Conservation (phyloP, 176 grass and related monocot genomes). For the Lolium perenne region DNA sequence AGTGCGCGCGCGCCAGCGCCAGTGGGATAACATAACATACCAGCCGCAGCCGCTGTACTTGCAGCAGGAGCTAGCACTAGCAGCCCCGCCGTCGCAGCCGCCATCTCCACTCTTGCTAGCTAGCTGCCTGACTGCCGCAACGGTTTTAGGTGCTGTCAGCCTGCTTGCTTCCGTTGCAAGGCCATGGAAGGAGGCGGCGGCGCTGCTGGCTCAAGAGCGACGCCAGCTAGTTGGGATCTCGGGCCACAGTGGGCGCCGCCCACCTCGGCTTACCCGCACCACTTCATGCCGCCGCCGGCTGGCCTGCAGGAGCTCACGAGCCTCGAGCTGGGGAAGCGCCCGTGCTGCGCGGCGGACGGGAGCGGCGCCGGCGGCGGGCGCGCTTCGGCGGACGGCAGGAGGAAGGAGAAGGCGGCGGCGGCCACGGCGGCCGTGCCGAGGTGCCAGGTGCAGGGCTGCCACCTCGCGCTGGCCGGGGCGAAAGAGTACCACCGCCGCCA, state of each 20-base stretch:
- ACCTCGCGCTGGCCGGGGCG: conserved; percentile 44
- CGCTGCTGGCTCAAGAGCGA: conserved; percentile 12
- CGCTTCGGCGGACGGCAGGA: conserved; percentile 29
- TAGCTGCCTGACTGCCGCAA: no score
- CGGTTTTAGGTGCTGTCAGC: no score
- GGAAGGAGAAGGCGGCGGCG: conserved; percentile 51
- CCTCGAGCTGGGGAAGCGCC: conserved; percentile 74
- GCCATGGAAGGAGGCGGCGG: conserved; percentile 29
- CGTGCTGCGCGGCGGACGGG: conserved; percentile 31
- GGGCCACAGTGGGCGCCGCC: conserved; percentile 44
- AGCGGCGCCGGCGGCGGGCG: not conserved
- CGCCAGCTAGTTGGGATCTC: conserved; percentile 16
- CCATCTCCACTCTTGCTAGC: no score
- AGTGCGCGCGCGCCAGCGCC: no score
- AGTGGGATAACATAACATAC: no score
- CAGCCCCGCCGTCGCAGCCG: no score
- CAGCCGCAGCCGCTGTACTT: no score
- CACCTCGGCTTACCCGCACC: conserved; percentile 25
- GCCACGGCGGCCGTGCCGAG: conserved; percentile 27
- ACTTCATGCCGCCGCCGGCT: conserved; percentile 13
- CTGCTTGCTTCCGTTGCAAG: no score
- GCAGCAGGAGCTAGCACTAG: no score
- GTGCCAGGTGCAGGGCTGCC: conserved; percentile 87
- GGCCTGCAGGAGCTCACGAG: conserved; percentile 55
- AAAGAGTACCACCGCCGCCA: conserved; percentile 91